Percentiles rank a stretch among this genome's conserved stretches.
These are phyloP conservation scores for Themeda triandra DNA, from an alignment of 176 grass and related monocot genomes.

Conservation along the genomic window DNA sequence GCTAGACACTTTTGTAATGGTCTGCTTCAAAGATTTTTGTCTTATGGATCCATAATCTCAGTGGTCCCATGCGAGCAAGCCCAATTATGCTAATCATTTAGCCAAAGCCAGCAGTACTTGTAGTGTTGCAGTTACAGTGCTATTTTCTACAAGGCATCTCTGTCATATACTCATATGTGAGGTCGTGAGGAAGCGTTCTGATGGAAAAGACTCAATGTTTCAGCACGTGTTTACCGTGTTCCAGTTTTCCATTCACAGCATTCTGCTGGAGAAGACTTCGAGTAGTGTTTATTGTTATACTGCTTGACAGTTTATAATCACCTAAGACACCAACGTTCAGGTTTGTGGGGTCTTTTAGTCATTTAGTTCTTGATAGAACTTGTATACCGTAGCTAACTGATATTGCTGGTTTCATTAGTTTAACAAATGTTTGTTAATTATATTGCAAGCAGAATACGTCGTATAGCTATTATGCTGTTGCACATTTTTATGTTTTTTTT, in stretches of 20 bases:
- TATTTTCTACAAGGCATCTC: neutral
- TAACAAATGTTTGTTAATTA: neutral
- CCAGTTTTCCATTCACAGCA: neutral
- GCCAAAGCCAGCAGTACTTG: slow-evolving; percentile 3
- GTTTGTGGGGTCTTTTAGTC: neutral
- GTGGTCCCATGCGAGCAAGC: neutral
- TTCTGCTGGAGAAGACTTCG: neutral
- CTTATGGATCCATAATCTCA: neutral
- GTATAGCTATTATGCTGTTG: neutral
- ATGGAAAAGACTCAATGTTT: neutral
- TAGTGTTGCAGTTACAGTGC: neutral
- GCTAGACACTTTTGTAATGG: neutral
- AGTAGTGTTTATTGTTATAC: neutral
- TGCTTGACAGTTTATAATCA: slow-evolving; percentile 14
- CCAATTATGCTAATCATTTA: slow-evolving; percentile 6
- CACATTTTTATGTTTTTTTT: slow-evolving; percentile 11
- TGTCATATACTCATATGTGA: too few relatives aligned
- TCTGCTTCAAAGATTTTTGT: neutral
- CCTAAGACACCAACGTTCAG: neutral
- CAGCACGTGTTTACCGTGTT: neutral
- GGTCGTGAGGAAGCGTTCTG: neutral
- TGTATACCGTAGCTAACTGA: neutral
- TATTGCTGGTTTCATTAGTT: slow-evolving; percentile 1
- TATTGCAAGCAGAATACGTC: neutral
- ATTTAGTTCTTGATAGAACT: neutral